Base-by-base conservation (phyloP, 73 alveolate genomes). In the Breviolum minutum region DNA sequence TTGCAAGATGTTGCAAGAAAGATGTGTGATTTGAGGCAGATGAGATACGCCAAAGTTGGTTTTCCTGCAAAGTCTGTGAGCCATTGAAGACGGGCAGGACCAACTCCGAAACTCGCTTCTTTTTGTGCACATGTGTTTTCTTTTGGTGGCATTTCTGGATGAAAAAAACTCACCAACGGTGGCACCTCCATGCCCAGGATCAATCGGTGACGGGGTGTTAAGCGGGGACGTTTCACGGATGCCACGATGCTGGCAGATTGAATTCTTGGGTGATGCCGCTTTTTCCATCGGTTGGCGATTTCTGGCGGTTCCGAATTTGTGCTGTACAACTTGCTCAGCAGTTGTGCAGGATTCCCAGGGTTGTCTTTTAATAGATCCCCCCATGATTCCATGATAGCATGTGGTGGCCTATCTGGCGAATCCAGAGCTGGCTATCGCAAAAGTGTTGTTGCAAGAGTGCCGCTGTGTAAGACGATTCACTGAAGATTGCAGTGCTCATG, bases 61-160 rank as follows among this genome's bases (percentile, higher is more conserved):
- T 86, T 63, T 86, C 94, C 63, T 86, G 94, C 94, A 86, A 86
- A 86, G 94, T 86, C 0, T 86, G 94, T 24, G 94, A 86, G 94
- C 94, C 94, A 14, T 27, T 86, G 79, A 62, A 86, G 94, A 17
- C 26, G 76, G 4, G 19, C 92, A 81, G 30, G 26, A 76, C 32
- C 68, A 80, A 66, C 68, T 12, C 54, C 19, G 63, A 40, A 40
- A n/a, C 27, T 5, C 26, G 86, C 2, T 77, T 10, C n/a, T 40
- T 40, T 40, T 40, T 40, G 54, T 40, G 54, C 54, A 40, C n/a
- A 40, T 40, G 54, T 40, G 54, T 40, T 40, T 40, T 40, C 54
- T 40, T 40, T 40, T 40, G 54, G 54, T 0, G 54, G 0, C 5
- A 40, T 2, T 40, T 40, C 54, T 40, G 54, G 54, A 40, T 40